phyloP scores from a whole-genome alignment of 805 yeast genomes.

The Sugiyamaella marilandica region DNA sequence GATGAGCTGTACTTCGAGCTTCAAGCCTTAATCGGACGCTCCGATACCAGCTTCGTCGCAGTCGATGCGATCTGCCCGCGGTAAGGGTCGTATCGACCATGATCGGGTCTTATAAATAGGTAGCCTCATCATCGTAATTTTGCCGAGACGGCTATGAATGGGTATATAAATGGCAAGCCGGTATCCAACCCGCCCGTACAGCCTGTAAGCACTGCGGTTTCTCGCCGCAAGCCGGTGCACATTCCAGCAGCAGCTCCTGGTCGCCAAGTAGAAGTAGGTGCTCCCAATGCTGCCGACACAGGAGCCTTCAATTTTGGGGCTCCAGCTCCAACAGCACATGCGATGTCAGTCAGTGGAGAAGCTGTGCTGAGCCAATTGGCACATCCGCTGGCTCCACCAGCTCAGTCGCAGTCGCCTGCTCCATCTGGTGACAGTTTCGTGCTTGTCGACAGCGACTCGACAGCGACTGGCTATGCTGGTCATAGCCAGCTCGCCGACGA shows the following conservation, averaged over 20 bases:
- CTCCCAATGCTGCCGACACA: neutral
- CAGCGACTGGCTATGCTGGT: constrained; percentile 2
- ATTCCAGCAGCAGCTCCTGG: neutral
- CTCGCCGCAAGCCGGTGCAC: constrained; percentile 17
- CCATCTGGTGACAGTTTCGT: constrained; percentile 1
- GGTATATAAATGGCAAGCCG: constrained; percentile 16
- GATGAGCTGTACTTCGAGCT: too few species aligned
- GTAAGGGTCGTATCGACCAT: too few species aligned
- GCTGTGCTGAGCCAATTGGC: neutral
- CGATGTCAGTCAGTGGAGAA: neutral
- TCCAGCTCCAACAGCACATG: neutral
- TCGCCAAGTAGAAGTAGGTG: neutral
- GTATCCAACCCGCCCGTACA: constrained; percentile 13
- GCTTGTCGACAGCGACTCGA: neutral
- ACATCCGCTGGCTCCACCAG: neutral
- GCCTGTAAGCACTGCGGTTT: constrained; percentile 14
- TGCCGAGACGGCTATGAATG: constrained; percentile 5
- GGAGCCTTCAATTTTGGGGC: neutral
- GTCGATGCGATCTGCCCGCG: too few species aligned
- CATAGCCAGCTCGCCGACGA: neutral
- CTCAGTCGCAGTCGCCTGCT: neutral
- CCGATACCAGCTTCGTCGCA: too few species aligned
- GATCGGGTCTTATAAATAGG: too few species aligned
- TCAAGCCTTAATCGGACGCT: too few species aligned
- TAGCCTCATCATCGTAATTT: neutral